These are phyloP conservation scores for Aureobasidium subglaciale DNA, from an alignment of 2,329 filamentous ascomycete genomes.

Conservation along the genomic window DNA sequence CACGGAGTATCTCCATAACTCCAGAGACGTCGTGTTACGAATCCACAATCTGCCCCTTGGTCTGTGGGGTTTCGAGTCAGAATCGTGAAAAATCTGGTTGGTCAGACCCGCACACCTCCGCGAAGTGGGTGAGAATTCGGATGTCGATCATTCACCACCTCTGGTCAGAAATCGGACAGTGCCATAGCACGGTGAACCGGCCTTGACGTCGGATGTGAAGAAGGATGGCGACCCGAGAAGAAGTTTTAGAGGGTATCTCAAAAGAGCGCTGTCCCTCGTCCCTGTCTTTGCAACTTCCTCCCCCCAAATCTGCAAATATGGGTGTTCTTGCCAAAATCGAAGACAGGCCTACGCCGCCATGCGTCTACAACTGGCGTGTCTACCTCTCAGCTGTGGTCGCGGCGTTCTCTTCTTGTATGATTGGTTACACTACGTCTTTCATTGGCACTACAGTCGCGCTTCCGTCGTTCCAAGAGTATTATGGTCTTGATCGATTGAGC, in stretches of 20 bases:
- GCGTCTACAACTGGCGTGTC: constrained; percentile 54
- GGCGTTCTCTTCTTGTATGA: constrained; percentile 53
- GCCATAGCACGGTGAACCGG: not conserved
- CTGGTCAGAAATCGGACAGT: not conserved
- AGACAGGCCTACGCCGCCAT: constrained; percentile 47
- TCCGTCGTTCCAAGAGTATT: constrained; percentile 61
- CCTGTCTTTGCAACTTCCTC: not conserved
- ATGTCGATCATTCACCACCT: not conserved
- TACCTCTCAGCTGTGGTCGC: constrained; percentile 49
- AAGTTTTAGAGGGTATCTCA: not conserved
- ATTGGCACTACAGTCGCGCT: constrained; percentile 70
- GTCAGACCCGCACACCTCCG: not conserved
- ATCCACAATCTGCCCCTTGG: not conserved
- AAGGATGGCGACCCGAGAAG: not conserved
- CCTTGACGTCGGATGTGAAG: not conserved
- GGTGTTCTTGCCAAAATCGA: constrained; percentile 31
- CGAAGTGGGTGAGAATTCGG: not conserved
- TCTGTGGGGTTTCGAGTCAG: not conserved
- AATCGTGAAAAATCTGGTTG: not conserved
- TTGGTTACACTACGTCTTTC: constrained; percentile 64
- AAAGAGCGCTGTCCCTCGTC: not conserved
- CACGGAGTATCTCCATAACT: not conserved
- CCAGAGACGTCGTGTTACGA: not conserved
- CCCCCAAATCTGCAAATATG: constrained; percentile 22
- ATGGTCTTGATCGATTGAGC: constrained; percentile 51